phyloP scores from a whole-genome alignment of 2,329 filamentous ascomycete genomes.

The Penicillium sp. region DNA sequence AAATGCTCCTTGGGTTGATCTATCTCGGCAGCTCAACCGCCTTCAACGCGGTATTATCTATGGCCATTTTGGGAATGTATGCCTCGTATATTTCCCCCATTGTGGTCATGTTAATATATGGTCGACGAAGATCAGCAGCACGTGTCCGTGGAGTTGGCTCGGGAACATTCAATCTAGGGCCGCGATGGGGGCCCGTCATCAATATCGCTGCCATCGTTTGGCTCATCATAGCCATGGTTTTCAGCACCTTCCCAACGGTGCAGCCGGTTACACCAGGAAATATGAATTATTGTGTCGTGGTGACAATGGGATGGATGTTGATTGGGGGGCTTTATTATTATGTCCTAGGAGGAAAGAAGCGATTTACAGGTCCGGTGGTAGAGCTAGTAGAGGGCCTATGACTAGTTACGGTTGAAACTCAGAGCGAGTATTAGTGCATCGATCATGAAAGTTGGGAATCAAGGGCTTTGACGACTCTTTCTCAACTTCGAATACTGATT shows the following conservation, averaged over 20 bases:
- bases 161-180: conserved; percentile 10
- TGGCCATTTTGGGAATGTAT: conserved; percentile 43
- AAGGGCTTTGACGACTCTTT: too few species aligned
- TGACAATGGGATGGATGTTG: conserved; percentile 15
- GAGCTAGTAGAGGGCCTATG: conserved; percentile 11
- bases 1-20: conserved; percentile 40
- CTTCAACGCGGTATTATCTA: conserved; percentile 38
- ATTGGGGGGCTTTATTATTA: conserved; percentile 16
- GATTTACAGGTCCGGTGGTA: conserved; percentile 13
- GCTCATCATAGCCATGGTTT: conserved; percentile 15
- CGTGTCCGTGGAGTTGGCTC: conserved; percentile 3
- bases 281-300: conserved; percentile 18
- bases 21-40: conserved; percentile 40
- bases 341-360: conserved; percentile 10
- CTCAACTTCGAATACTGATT: neutral
- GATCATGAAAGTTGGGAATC: too few species aligned
- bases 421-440: too few species aligned
- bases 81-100: conserved; percentile 43
- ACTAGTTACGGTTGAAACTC: neutral
- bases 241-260: conserved; percentile 18
- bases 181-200: conserved; percentile 10
- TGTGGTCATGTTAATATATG: conserved; percentile 24
- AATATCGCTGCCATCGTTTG: conserved; percentile 12
- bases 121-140: conserved; percentile 3
- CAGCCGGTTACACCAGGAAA: conserved; percentile 15